Evolutionary conservation across 2,329 filamentous ascomycete genomes (phyloP).

Genomic region (Aspergillus floridensis): DNA sequence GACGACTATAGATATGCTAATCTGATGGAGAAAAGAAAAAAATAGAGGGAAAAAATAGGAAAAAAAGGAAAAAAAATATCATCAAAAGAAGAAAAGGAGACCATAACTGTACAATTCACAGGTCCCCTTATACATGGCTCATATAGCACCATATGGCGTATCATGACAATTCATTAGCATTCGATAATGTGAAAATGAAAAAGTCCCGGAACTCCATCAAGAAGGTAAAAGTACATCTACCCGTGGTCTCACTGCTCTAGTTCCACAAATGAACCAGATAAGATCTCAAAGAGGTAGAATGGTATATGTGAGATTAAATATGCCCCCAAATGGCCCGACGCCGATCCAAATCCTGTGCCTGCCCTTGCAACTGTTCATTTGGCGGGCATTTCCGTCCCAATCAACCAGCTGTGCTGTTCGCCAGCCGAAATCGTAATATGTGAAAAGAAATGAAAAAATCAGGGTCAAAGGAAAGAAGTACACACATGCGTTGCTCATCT

Average conservation of each 20-base stretch:
- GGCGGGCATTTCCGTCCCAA: neutral
- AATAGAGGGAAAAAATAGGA: neutral
- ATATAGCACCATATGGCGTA: neutral
- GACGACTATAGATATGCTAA: no score
- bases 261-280: neutral
- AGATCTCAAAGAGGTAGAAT: neutral
- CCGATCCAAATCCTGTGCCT: neutral
- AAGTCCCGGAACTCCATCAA: neutral
- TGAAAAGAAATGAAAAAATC: neutral
- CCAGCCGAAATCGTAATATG: neutral
- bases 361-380: neutral
- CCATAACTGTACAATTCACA: neutral
- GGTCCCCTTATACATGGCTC: neutral
- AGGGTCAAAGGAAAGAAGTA: neutral
- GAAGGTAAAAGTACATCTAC: slow-evolving; percentile 4
- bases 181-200: neutral
- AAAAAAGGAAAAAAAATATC: neutral
- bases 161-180: slow-evolving; percentile 2
- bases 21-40: no score
- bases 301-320: slow-evolving; percentile 5
- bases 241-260: neutral
- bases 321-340: neutral
- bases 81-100: neutral
- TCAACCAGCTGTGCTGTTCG: slow-evolving; percentile 1
- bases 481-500: neutral